Evolutionary conservation across 2,329 filamentous ascomycete genomes (phyloP).

Genomic region (Monosporascus cannonballus): DNA sequence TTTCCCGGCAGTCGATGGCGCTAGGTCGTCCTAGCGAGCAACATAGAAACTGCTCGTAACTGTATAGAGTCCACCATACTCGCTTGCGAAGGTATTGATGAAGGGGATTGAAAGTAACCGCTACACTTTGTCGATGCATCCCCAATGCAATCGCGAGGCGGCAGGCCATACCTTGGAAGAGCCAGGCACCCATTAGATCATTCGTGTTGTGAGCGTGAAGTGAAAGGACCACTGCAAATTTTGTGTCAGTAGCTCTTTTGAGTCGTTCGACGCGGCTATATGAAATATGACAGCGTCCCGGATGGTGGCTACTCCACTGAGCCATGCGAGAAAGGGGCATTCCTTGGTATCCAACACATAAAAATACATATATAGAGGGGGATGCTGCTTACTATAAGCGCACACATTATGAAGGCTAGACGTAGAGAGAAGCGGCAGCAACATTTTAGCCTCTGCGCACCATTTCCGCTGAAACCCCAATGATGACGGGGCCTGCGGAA

Average conservation of each 20-base stretch:
- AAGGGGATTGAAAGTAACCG: slow-evolving; percentile 27
- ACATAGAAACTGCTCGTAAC: slow-evolving; percentile 26
- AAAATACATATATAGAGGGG: too few relatives aligned
- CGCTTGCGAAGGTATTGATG: slow-evolving; percentile 22
- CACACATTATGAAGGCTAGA: slow-evolving; percentile 35
- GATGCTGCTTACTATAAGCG: slow-evolving; percentile 21
- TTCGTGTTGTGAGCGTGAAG: slow-evolving; percentile 35
- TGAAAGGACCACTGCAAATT: slow-evolving; percentile 26
- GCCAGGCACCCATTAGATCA: slow-evolving; percentile 34
- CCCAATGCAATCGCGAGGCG: slow-evolving; percentile 37
- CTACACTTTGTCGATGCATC: slow-evolving; percentile 35
- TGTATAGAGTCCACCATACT: slow-evolving; percentile 27
- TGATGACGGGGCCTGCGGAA: slow-evolving; percentile 25
- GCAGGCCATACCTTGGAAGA: slow-evolving; percentile 33
- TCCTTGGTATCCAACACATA: too few relatives aligned
- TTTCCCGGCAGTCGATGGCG: slow-evolving; percentile 24
- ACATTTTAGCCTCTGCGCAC: slow-evolving; percentile 25
- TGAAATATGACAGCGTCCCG: too few relatives aligned
- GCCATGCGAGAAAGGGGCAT: too few relatives aligned
- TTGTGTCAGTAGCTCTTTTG: too few relatives aligned
- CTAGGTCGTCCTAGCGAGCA: slow-evolving; percentile 24
- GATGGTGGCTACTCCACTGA: too few relatives aligned
- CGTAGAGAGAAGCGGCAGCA: slow-evolving; percentile 30
- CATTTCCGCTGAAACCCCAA: slow-evolving; percentile 28
- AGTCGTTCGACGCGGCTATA: too few relatives aligned